These are phyloP conservation scores for Magnolia changhungtana DNA, from an alignment of 164 flowering plant genomes.

Conservation along the genomic window DNA sequence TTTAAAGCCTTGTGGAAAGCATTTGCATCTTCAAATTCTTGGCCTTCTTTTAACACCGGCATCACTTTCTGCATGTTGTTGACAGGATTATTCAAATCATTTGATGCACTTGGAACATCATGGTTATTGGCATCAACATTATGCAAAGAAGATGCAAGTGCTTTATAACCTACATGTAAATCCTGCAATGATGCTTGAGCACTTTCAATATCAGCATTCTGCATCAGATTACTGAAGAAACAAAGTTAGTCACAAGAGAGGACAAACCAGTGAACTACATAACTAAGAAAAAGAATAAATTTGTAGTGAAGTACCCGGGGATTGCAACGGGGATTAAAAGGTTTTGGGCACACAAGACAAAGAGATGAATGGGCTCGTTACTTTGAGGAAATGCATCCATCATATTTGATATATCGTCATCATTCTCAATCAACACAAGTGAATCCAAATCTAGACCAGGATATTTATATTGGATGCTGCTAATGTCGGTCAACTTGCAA, in stretches of 20 bases:
- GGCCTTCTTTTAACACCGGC: not conserved
- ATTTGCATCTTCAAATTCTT: not conserved
- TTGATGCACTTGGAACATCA: not conserved
- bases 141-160: not conserved
- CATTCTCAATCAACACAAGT: too few relatives aligned
- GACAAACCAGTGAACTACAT: not conserved
- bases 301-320: too few relatives aligned
- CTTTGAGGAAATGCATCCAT: too few relatives aligned
- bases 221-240: not conserved
- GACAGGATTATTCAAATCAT: not conserved
- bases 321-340: too few relatives aligned
- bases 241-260: not conserved
- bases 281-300: too few relatives aligned
- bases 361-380: too few relatives aligned
- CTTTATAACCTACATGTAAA: not conserved
- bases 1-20: not conserved
- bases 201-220: not conserved
- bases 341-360: too few relatives aligned
- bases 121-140: not conserved
- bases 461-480: not conserved
- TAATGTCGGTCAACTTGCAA: not conserved
- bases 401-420: too few relatives aligned
- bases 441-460: not conserved
- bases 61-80: not conserved
- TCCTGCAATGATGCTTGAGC: not conserved